Conservation (phyloP, 257 asterid species). For the Nicotiana benthamiana region DNA sequence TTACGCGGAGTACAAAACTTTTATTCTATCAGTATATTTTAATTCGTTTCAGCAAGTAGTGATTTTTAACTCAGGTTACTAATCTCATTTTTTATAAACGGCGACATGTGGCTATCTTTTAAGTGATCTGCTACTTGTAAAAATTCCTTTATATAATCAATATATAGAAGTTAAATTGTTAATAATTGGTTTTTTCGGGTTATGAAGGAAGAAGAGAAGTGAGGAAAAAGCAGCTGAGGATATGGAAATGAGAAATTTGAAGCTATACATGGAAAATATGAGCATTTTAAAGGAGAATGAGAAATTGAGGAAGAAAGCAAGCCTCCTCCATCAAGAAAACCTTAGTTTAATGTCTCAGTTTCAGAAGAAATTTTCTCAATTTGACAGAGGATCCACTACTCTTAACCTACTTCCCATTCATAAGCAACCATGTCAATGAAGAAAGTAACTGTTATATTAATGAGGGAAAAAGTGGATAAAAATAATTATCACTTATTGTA, state of each 20-base stretch:
- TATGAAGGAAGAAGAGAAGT: constrained; percentile 24
- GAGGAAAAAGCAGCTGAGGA: constrained; percentile 20
- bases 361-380: constrained; percentile 21
- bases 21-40: no score
- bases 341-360: constrained; percentile 44
- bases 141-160: no score
- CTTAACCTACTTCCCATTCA: constrained; percentile 5
- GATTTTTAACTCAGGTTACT: no score
- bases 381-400: constrained; percentile 7
- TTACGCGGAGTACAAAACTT: no score
- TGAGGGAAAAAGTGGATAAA: neutral
- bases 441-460: neutral
- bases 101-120: no score
- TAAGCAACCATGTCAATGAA: constrained; percentile 4
- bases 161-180: no score
- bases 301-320: constrained; percentile 50
- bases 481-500: constrained; percentile 3
- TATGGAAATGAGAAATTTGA: constrained; percentile 53
- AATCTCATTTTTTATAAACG: no score
- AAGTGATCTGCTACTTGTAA: no score
- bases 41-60: no score
- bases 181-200: neutral
- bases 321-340: constrained; percentile 55
- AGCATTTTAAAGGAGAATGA: constrained; percentile 60
- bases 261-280: constrained; percentile 64